Percentiles rank a stretch among this genome's conserved stretches.
Evolutionary conservation across 768 basidiomycete species (phyloP).

Genomic region (Hirschioporus abietinus): DNA sequence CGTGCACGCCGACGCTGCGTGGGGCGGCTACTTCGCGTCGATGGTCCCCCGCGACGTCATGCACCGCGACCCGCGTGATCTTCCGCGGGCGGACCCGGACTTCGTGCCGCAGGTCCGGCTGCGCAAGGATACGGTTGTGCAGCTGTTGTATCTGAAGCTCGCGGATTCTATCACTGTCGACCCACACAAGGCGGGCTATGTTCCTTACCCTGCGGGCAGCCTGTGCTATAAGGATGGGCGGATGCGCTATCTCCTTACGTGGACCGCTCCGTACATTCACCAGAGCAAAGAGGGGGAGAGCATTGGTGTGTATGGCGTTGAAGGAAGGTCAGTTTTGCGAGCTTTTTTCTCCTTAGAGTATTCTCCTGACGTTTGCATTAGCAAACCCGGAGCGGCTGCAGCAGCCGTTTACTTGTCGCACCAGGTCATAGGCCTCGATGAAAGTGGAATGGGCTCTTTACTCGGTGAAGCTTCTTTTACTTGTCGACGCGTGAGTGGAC

Average conservation of each 20-base stretch:
- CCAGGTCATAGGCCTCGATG: slow-evolving; percentile 33
- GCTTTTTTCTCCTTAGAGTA: neutral
- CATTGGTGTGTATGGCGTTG: slow-evolving; percentile 42
- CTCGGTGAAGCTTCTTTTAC: slow-evolving; percentile 36
- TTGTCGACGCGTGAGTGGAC: slow-evolving; percentile 25
- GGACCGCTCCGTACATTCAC: slow-evolving; percentile 29
- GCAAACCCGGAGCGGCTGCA: slow-evolving; percentile 43
- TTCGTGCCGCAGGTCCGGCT: slow-evolving; percentile 27
- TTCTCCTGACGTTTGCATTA: slow-evolving; percentile 14
- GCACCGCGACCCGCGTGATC: neutral
- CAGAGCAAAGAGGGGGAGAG: slow-evolving; percentile 23
- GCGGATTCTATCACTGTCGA: slow-evolving; percentile 37
- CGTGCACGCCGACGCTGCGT: slow-evolving; percentile 41
- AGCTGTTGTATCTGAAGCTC: slow-evolving; percentile 22
- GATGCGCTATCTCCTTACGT: slow-evolving; percentile 33
- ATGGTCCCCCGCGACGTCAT: slow-evolving; percentile 21
- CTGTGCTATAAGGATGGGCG: slow-evolving; percentile 36
- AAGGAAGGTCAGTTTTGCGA: slow-evolving; percentile 35
- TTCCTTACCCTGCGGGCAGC: slow-evolving; percentile 38
- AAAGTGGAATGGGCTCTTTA: slow-evolving; percentile 32
- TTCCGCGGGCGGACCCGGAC: neutral
- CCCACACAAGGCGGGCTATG: slow-evolving; percentile 40
- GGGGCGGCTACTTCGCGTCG: slow-evolving; percentile 40
- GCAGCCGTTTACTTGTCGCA: slow-evolving; percentile 33
- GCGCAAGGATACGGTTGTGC: slow-evolving; percentile 21